A percentile compares a stretch with the other conserved stretches of the same genome.
phyloP scores from a whole-genome alignment of 331 rosid genomes.

The Phaseolus coccineus region DNA sequence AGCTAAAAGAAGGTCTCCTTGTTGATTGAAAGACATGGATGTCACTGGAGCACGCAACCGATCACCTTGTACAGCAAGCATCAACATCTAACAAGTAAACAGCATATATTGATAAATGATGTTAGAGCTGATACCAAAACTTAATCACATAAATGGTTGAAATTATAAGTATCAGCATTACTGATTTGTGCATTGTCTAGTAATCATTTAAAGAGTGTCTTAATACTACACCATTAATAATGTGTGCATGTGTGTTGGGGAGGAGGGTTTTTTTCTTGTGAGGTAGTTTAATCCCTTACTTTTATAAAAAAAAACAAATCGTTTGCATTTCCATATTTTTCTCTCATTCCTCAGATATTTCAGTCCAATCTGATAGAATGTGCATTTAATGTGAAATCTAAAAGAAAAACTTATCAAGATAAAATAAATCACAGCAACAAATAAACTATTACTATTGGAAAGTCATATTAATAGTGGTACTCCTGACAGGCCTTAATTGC shows the following conservation, averaged over 20 bases:
- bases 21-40: conserved; percentile 91
- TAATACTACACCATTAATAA: conserved; percentile 17
- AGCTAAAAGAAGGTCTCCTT: conserved; percentile 95
- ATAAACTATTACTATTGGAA: conserved; percentile 18
- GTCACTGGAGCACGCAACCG: conserved; percentile 78
- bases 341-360: conserved; percentile 32
- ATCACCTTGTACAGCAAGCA: conserved; percentile 90
- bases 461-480: neutral
- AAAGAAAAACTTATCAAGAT: conserved; percentile 28
- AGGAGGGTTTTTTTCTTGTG: neutral
- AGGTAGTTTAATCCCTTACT: neutral
- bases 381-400: conserved; percentile 24
- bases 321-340: conserved; percentile 29
- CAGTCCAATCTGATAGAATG: conserved; percentile 30
- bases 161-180: conserved; percentile 22
- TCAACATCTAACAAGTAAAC: conserved; percentile 69
- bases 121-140: conserved; percentile 37
- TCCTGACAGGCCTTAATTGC: neutral
- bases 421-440: conserved; percentile 15
- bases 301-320: conserved; percentile 1
- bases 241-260: neutral
- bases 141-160: conserved; percentile 39
- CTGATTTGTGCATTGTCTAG: conserved; percentile 11
- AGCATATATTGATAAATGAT: conserved; percentile 40
- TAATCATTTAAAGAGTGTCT: conserved; percentile 25